Percentiles rank a stretch among this genome's conserved stretches.
Conservation (phyloP, 1,284 basidiomycete species). For the Cutaneotrichosporon sp. region DNA sequence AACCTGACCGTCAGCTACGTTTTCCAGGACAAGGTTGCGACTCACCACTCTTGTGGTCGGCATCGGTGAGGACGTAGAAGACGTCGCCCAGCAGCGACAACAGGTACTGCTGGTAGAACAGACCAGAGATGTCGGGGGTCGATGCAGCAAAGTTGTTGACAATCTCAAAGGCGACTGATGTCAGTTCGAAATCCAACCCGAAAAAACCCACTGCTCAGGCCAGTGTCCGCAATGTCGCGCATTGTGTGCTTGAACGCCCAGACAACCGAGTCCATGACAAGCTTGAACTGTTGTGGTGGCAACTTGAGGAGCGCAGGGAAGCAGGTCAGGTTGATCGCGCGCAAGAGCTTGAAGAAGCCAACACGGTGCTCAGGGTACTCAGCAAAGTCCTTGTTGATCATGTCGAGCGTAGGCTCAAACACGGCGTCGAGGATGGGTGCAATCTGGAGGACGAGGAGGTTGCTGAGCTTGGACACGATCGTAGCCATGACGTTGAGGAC, state of each 20-base stretch:
- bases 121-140: slow-evolving; percentile 72
- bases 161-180: slow-evolving; percentile 79
- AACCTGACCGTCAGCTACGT: slow-evolving; percentile 56
- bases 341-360: slow-evolving; percentile 94
- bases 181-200: background rate
- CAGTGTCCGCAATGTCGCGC: slow-evolving; percentile 97
- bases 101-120: slow-evolving; percentile 90
- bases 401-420: slow-evolving; percentile 94
- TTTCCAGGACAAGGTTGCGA: no score
- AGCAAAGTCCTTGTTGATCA: slow-evolving; percentile 99
- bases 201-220: slow-evolving; percentile 63
- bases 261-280: slow-evolving; percentile 97
- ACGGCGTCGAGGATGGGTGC: slow-evolving; percentile 93
- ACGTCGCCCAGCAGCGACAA: slow-evolving; percentile 91
- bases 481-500: slow-evolving; percentile 98
- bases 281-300: slow-evolving; percentile 90
- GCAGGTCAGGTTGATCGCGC: slow-evolving; percentile 90
- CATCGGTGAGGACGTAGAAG: slow-evolving; percentile 95
- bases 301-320: slow-evolving; percentile 90
- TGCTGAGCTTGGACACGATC: slow-evolving; percentile 83
- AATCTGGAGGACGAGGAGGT: slow-evolving; percentile 89
- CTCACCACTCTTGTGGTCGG: slow-evolving; percentile 91
- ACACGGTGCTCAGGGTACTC: slow-evolving; percentile 98
- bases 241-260: slow-evolving; percentile 99
- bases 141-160: slow-evolving; percentile 92